Conservation (phyloP, 2,329 filamentous ascomycete species). For the Incumbomyces delicatus region DNA sequence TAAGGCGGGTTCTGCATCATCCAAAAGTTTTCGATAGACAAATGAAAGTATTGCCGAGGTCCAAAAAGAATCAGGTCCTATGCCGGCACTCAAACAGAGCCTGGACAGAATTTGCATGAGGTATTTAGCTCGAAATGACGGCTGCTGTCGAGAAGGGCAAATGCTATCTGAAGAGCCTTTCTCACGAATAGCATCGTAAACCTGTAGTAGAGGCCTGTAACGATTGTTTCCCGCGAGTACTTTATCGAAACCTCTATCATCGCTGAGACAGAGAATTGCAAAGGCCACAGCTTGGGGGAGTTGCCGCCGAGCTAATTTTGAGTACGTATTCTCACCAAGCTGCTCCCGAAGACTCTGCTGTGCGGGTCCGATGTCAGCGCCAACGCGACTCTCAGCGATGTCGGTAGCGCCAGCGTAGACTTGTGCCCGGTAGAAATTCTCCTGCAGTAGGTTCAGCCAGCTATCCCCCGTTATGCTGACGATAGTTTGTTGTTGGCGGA, state of each 20-base stretch:
- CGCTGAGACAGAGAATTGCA: slow-evolving; percentile 67
- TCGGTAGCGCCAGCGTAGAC: slow-evolving; percentile 79
- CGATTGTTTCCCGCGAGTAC: slow-evolving; percentile 51
- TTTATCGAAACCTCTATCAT: slow-evolving; percentile 64
- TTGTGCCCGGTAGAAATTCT: slow-evolving; percentile 65
- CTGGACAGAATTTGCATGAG: slow-evolving; percentile 66
- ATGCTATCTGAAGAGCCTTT: slow-evolving; percentile 56
- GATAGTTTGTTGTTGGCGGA: slow-evolving; percentile 52
- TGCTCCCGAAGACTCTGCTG: slow-evolving; percentile 57
- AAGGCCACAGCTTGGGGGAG: slow-evolving; percentile 69
- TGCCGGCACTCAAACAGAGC: slow-evolving; percentile 63
- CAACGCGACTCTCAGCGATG: slow-evolving; percentile 40
- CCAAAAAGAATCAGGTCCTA: slow-evolving; percentile 59
- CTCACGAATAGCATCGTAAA: slow-evolving; percentile 58
- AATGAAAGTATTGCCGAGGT: slow-evolving; percentile 63
- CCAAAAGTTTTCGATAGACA: slow-evolving; percentile 66
- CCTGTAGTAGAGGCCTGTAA: slow-evolving; percentile 52
- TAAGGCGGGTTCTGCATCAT: slow-evolving; percentile 69
- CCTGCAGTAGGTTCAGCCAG: slow-evolving; percentile 49
- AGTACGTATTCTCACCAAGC: slow-evolving; percentile 58
- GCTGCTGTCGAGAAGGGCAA: slow-evolving; percentile 73
- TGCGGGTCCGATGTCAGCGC: slow-evolving; percentile 44
- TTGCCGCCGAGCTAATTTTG: slow-evolving; percentile 53
- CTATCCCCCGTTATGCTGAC: slow-evolving; percentile 47
- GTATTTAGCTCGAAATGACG: slow-evolving; percentile 70